Percentiles rank a stretch among this genome's conserved stretches.
Evolutionary conservation across 306 rosid genomes (phyloP).

Genomic region (Chamaecrista fasciculata): DNA sequence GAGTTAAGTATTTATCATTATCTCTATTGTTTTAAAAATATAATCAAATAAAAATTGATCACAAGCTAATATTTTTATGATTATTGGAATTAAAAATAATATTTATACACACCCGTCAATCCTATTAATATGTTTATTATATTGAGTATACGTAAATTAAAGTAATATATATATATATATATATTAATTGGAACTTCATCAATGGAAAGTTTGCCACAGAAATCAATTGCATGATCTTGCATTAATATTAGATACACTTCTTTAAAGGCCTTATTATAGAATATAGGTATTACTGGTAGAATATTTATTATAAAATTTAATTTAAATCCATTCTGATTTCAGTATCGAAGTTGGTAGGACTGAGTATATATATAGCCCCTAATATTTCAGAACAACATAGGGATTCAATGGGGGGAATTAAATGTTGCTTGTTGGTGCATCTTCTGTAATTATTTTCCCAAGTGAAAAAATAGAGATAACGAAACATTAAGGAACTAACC

Average conservation of each 20-base stretch:
- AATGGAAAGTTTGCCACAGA: slow-evolving; percentile 15
- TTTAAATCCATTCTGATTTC: slow-evolving; percentile 13
- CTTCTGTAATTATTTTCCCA: not conserved
- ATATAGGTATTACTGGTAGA: slow-evolving; percentile 27
- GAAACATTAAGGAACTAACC: not conserved
- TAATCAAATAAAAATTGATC: no score
- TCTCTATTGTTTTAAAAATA: no score
- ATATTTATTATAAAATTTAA: slow-evolving; percentile 32
- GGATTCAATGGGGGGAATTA: slow-evolving; percentile 20
- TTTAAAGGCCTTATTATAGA: slow-evolving; percentile 32
- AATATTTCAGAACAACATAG: not conserved
- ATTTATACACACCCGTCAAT: no score
- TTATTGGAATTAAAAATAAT: no score
- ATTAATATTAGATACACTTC: slow-evolving; percentile 28
- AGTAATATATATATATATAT: not conserved
- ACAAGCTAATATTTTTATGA: no score
- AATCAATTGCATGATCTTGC: slow-evolving; percentile 20
- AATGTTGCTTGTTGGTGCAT: not conserved
- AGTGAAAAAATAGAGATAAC: not conserved
- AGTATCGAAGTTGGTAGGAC: slow-evolving; percentile 24
- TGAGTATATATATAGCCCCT: not conserved
- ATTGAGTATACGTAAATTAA: no score
- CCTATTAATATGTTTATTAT: no score
- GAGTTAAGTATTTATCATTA: no score
- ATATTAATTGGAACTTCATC: not conserved